Conservation (phyloP, 192 early-diverging fungal species). For the Backusella psychrophila region DNA sequence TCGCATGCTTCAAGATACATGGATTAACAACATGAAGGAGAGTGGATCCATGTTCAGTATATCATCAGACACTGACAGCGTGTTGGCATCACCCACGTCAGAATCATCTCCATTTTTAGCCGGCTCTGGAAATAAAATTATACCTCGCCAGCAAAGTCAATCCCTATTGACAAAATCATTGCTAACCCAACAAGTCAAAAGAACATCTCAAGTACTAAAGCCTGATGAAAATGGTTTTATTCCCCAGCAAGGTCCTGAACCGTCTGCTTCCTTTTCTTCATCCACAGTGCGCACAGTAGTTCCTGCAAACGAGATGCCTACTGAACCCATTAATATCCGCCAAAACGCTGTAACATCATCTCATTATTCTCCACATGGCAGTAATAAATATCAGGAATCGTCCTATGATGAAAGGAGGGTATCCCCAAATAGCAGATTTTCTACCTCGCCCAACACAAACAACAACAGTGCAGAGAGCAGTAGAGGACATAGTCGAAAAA, state of each 20-base stretch:
- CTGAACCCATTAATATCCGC: not conserved
- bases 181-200: not conserved
- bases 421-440: not conserved
- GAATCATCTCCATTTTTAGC: not conserved
- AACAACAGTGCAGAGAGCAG: not conserved
- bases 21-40: conserved; percentile 19
- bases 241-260: conserved; percentile 15
- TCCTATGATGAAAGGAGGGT: not conserved
- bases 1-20: conserved; percentile 24
- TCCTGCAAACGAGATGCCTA: conserved; percentile 7
- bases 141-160: conserved; percentile 20
- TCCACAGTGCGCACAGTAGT: conserved; percentile 30
- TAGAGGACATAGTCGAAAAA: conserved; percentile 9
- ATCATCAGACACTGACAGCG: conserved; percentile 13
- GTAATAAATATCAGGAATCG: not conserved
- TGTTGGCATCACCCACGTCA: not conserved
- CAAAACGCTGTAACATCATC: conserved; percentile 7
- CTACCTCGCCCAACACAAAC: not conserved
- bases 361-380: not conserved
- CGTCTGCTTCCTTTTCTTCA: conserved; percentile 27
- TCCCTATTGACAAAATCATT: not conserved
- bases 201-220: not conserved
- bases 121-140: not conserved
- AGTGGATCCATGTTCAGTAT: conserved; percentile 22
- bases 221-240: not conserved